phyloP scores from a whole-genome alignment of 495 filamentous ascomycete species.

The Pseudevernia furfuracea region DNA sequence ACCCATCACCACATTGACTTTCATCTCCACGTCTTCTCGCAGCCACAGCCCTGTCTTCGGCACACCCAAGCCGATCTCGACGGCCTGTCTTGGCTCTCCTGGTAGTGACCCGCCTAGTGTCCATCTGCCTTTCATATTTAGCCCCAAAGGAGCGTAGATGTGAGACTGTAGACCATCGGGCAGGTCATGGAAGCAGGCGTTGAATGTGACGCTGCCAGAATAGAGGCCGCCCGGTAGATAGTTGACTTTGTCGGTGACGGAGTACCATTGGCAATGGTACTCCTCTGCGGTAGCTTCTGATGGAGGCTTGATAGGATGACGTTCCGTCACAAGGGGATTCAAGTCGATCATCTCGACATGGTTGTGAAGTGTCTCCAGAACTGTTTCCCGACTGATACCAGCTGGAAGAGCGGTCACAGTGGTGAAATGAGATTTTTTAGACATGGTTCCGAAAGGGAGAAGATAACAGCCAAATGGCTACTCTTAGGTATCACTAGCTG shows the following conservation, averaged over 20 bases:
- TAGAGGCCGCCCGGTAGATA: slow-evolving; percentile 56
- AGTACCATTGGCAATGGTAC: slow-evolving; percentile 62
- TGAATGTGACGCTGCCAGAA: slow-evolving; percentile 62
- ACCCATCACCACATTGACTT: slow-evolving; percentile 64
- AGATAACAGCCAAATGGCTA: neutral
- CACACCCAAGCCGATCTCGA: slow-evolving; percentile 53
- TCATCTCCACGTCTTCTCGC: slow-evolving; percentile 68
- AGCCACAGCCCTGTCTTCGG: slow-evolving; percentile 63
- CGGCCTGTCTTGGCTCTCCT: slow-evolving; percentile 50
- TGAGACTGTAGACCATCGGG: slow-evolving; percentile 65
- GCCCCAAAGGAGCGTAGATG: slow-evolving; percentile 58
- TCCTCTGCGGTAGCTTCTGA: slow-evolving; percentile 57
- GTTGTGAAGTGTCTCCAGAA: slow-evolving; percentile 61
- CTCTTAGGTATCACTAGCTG: neutral
- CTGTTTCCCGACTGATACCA: slow-evolving; percentile 56
- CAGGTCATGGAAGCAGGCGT: slow-evolving; percentile 65
- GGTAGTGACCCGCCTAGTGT: slow-evolving; percentile 52
- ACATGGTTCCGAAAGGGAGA: slow-evolving; percentile 15
- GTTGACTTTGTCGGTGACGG: slow-evolving; percentile 52
- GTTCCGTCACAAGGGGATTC: slow-evolving; percentile 68
- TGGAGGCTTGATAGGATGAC: slow-evolving; percentile 56
- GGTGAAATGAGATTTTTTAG: slow-evolving; percentile 48
- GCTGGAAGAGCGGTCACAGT: slow-evolving; percentile 63
- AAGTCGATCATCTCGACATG: slow-evolving; percentile 73
- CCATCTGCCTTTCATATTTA: slow-evolving; percentile 66